Conservation (phyloP, 352 stramenopile species). For the Phytophthora europaea region DNA sequence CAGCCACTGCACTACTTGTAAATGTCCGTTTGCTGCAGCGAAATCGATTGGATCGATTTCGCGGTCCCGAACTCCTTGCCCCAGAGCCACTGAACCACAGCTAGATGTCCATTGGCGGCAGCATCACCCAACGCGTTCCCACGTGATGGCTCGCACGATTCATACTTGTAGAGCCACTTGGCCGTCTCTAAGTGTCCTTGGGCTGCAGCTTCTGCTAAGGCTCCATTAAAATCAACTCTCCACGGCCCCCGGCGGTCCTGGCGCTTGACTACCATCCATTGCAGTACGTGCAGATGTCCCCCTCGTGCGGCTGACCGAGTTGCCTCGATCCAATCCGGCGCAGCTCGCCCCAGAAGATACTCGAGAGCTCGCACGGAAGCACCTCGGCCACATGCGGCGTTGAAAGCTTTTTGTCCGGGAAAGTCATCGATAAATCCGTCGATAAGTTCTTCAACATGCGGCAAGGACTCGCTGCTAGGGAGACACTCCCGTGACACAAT, state of each 20-base stretch:
- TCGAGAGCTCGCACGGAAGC: not conserved
- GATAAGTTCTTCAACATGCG: not conserved
- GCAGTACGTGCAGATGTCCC: not conserved
- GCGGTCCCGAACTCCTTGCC: not conserved
- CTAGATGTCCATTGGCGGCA: not conserved
- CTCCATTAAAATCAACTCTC: not conserved
- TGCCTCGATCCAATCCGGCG: not conserved
- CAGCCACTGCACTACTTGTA: not conserved
- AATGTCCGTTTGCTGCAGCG: not conserved
- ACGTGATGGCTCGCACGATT: not conserved
- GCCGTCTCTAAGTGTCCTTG: not conserved
- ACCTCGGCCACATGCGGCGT: not conserved
- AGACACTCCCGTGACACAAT: not conserved
- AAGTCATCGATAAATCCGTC: not conserved
- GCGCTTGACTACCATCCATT: not conserved
- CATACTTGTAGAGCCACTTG: not conserved
- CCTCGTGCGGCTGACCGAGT: not conserved
- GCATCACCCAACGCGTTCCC: not conserved
- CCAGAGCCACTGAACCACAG: not conserved
- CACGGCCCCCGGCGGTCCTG: not conserved
- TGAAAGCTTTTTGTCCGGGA: not conserved
- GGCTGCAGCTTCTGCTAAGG: not conserved
- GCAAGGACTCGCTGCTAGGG: not conserved
- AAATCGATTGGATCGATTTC: not conserved
- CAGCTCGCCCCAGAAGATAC: not conserved